Evolutionary conservation across 176 grass and related monocot species (phyloP).

Genomic region (Eragrostis curvula): DNA sequence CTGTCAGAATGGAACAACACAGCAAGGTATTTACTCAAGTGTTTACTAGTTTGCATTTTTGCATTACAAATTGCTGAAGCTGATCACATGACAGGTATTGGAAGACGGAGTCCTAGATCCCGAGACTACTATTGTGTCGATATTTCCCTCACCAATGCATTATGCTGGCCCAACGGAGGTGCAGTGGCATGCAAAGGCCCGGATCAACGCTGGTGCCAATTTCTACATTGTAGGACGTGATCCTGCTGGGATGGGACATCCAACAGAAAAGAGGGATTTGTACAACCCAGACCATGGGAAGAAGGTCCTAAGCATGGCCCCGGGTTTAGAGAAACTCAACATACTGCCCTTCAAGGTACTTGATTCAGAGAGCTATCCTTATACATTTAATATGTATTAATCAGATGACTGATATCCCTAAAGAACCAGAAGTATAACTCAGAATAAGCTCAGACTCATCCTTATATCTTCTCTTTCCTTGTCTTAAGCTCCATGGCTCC

Average conservation of each 20-base stretch:
- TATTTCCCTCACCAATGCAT: conserved; percentile 98
- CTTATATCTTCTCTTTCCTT: neutral
- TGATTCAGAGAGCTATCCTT: neutral
- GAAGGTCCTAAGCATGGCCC: conserved; percentile 92
- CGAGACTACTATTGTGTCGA: conserved; percentile 84
- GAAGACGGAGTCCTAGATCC: conserved; percentile 97
- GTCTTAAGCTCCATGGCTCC: neutral
- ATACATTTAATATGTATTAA: neutral
- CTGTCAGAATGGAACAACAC: conserved; percentile 95
- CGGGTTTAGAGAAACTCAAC: conserved; percentile 95
- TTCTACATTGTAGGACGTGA: conserved; percentile 99
- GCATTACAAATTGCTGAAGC: neutral
- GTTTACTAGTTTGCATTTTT: neutral
- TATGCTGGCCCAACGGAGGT: conserved; percentile 98
- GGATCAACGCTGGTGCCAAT: conserved; percentile 94
- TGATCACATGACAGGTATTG: conserved; percentile 60
- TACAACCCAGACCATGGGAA: conserved; percentile 97
- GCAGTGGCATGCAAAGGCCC: conserved; percentile 97
- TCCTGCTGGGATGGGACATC: conserved; percentile 97
- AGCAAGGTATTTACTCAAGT: conserved; percentile 65
- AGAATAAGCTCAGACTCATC: neutral
- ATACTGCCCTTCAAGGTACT: conserved; percentile 98
- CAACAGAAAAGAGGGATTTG: conserved; percentile 86
- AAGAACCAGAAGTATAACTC: neutral
- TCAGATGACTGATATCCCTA: neutral